Base-by-base conservation (phyloP, 2,329 filamentous ascomycete genomes). In the Stagonosporopsis tanaceti region DNA sequence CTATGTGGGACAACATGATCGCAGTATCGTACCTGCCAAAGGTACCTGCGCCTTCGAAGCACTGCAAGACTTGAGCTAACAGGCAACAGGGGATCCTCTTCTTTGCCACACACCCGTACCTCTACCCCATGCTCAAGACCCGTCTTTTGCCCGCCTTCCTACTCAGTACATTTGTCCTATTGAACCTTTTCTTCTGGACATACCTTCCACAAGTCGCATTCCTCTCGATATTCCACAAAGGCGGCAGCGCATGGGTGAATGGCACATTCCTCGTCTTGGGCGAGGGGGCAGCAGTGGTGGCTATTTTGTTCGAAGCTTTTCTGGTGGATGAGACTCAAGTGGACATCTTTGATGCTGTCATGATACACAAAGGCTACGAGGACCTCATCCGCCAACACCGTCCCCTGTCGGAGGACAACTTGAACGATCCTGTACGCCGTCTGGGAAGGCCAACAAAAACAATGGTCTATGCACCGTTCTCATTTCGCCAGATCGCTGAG, bases 151-250 rank as follows among this genome's bases (percentile, higher is more conserved):
- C 94, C 0, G 84, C 96, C 27, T 85, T 91, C 2, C 80, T 97
- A 14, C 88, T 97, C 12, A 97, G 93, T 0, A 80, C 89, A 14
- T 86, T 95, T 52, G 90, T 97, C 14, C 91, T 97, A 61, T 80
- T 88, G n/a, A 81, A 96, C 20, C 86, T 98, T 20, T 98, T 98
- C 76, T 82, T 92, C 12, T 96, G 95, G 76, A 83, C 92, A 0
- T 98, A 96, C 67, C 79, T 97, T 2, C 94, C 94, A 0, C 92
- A 98, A 73, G 92, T 92, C 53, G 91, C 91, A 1, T 91, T 99
- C 69, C 84, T 99, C 22, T 88, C 90, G 15, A 86, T 98, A 65
- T 98, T 97, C 75, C 93, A 98, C 68, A 90, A 90, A 22, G 85
- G 66, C 25, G 78, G 87, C 57, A 89, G 88, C 28, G 95, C 95